A percentile compares a stretch with the other conserved stretches of the same genome.
Evolutionary conservation across 148 eudicot genomes (phyloP).

Genomic region (Cornus kousa): DNA sequence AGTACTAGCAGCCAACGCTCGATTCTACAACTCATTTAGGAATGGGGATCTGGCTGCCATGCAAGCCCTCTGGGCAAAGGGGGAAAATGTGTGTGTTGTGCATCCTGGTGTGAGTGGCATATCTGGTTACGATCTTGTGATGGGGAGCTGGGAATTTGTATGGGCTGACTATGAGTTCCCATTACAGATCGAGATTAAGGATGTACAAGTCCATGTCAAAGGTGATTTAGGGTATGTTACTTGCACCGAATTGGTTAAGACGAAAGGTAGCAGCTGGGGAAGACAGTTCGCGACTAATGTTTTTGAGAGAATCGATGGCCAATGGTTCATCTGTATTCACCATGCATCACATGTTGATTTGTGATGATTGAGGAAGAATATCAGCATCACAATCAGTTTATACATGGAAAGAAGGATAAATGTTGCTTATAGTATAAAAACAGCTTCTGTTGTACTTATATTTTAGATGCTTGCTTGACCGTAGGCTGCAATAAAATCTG

Average conservation of each 20-base stretch:
- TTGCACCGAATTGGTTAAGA: slow-evolving; percentile 80
- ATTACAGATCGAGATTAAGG: slow-evolving; percentile 74
- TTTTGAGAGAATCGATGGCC: slow-evolving; percentile 70
- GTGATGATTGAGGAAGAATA: slow-evolving; percentile 18
- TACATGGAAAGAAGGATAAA: background rate
- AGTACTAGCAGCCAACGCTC: slow-evolving; percentile 70
- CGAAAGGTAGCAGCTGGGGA: slow-evolving; percentile 92
- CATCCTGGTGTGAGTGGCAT: slow-evolving; percentile 97
- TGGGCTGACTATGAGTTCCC: slow-evolving; percentile 95
- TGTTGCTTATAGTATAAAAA: background rate
- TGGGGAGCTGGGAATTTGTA: slow-evolving; percentile 98
- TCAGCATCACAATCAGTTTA: background rate
- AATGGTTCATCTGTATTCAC: slow-evolving; percentile 72
- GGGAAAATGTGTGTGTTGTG: slow-evolving; percentile 80
- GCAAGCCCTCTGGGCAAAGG: slow-evolving; percentile 84
- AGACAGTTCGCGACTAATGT: slow-evolving; percentile 92
- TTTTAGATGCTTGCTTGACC: background rate
- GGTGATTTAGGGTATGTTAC: slow-evolving; percentile 84
- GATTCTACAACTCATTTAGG: slow-evolving; percentile 86
- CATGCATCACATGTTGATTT: slow-evolving; percentile 78
- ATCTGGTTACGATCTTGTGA: slow-evolving; percentile 81
- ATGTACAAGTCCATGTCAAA: slow-evolving; percentile 72
- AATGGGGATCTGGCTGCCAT: slow-evolving; percentile 76
- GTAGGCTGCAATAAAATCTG: background rate
- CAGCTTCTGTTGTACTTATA: background rate